phyloP scores from a whole-genome alignment of 2,329 filamentous ascomycete genomes.

The Juglanconis oblonga region DNA sequence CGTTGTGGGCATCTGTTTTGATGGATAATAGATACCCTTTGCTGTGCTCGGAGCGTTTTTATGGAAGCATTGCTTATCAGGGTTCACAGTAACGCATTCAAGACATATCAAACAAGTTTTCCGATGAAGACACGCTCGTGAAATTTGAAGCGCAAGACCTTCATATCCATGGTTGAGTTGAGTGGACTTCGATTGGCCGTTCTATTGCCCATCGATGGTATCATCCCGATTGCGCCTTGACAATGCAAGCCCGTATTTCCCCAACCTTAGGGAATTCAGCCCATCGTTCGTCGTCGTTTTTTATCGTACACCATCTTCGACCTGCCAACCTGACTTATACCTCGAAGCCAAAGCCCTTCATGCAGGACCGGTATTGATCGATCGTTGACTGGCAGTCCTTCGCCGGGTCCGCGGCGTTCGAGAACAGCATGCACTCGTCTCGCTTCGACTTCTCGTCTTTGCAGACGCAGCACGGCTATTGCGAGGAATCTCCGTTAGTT shows the following conservation, averaged over 20 bases:
- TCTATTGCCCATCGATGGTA: slow-evolving; percentile 2
- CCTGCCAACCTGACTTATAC: slow-evolving; percentile 34
- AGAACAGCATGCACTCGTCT: slow-evolving; percentile 99
- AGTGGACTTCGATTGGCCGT: slow-evolving; percentile 1
- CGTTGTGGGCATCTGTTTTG: background rate
- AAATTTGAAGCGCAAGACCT: no score
- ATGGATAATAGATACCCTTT: slow-evolving; percentile 12
- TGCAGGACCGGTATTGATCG: slow-evolving; percentile 83
- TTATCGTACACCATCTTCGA: slow-evolving; percentile 16
- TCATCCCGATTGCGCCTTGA: slow-evolving; percentile 5
- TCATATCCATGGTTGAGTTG: background rate
- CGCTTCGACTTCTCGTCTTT: slow-evolving; percentile 88
- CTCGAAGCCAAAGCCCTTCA: slow-evolving; percentile 91
- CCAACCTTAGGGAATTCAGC: background rate
- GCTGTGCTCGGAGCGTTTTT: background rate
- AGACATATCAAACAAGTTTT: no score
- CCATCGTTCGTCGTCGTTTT: background rate
- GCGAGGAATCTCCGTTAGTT: background rate
- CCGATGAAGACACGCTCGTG: no score
- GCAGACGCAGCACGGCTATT: slow-evolving; percentile 94
- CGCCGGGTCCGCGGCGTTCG: slow-evolving; percentile 75
- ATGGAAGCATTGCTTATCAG: background rate
- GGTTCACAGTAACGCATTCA: no score
- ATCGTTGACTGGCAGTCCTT: slow-evolving; percentile 81
- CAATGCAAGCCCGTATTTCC: background rate